Conservation (phyloP, 352 stramenopile species). For the Nothophytophthora sp. region DNA sequence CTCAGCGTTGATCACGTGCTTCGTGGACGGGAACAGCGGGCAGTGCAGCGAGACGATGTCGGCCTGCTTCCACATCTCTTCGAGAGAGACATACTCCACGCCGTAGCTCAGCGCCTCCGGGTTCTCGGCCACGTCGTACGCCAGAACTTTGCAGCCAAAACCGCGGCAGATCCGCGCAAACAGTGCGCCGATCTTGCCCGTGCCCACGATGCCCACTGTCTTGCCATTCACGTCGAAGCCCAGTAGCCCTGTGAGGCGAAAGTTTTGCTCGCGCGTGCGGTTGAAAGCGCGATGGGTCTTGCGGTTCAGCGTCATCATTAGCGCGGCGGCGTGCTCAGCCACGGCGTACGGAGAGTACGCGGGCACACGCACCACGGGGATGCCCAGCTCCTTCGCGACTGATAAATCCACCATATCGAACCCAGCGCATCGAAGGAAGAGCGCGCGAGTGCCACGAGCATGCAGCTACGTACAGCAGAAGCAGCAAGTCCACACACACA, state of each 20-base stretch:
- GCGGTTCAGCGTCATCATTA: constrained; percentile 76
- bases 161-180: no score
- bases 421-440: constrained; percentile 70
- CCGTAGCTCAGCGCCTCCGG: constrained; percentile 36
- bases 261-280: constrained; percentile 54
- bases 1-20: constrained; percentile 76
- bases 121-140: constrained; percentile 53
- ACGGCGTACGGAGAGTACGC: constrained; percentile 73
- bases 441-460: constrained; percentile 39
- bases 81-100: constrained; percentile 49
- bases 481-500: not conserved
- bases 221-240: no score
- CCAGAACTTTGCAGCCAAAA: no score
- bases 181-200: constrained; percentile 49
- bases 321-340: constrained; percentile 57
- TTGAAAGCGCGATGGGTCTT: constrained; percentile 60
- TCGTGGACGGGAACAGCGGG: constrained; percentile 69
- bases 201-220: no score
- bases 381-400: constrained; percentile 44
- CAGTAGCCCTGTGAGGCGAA: no score
- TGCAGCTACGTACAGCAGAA: constrained; percentile 43
- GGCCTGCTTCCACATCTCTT: constrained; percentile 46
- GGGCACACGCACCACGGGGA: constrained; percentile 56
- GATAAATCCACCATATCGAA: constrained; percentile 71
- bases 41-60: constrained; percentile 87